phyloP scores from a whole-genome alignment of 192 early-diverging fungal species.

The Coemansia sp. region DNA sequence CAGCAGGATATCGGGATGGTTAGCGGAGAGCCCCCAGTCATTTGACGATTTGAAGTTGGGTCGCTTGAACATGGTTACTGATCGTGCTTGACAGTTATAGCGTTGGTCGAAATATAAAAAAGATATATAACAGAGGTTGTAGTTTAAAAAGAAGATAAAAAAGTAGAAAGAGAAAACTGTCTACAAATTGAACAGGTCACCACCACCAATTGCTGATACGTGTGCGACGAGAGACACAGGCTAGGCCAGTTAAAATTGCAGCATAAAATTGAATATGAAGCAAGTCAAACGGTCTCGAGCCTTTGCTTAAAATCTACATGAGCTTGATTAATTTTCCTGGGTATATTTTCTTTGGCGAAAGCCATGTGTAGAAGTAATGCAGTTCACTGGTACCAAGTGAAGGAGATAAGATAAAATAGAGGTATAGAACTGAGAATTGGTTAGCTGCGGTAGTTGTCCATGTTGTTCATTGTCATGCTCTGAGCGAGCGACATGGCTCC shows the following conservation, averaged over 20 bases:
- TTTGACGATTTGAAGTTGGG: background rate
- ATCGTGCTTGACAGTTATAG: background rate
- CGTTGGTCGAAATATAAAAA: background rate
- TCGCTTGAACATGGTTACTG: conserved; percentile 28
- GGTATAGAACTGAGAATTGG: background rate
- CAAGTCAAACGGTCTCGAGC: background rate
- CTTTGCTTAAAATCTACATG: background rate
- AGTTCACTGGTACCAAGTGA: background rate
- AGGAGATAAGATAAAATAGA: background rate
- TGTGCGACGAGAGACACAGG: background rate
- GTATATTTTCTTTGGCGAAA: no score
- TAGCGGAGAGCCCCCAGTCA: conserved; percentile 23
- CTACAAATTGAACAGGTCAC: no score
- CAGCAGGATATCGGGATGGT: conserved; percentile 29
- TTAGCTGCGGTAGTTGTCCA: conserved; percentile 49
- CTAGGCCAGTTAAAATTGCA: background rate
- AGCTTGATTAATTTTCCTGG: no score
- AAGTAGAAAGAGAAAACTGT: background rate
- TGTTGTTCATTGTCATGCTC: conserved; percentile 60
- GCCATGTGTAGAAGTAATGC: background rate
- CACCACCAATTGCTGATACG: background rate
- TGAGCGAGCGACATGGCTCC: conserved; percentile 69
- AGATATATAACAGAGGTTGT: background rate
- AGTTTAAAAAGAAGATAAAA: background rate
- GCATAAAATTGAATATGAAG: background rate